These are phyloP conservation scores for Lactarius sp. DNA, from an alignment of 768 basidiomycete species.

Conservation along the genomic window DNA sequence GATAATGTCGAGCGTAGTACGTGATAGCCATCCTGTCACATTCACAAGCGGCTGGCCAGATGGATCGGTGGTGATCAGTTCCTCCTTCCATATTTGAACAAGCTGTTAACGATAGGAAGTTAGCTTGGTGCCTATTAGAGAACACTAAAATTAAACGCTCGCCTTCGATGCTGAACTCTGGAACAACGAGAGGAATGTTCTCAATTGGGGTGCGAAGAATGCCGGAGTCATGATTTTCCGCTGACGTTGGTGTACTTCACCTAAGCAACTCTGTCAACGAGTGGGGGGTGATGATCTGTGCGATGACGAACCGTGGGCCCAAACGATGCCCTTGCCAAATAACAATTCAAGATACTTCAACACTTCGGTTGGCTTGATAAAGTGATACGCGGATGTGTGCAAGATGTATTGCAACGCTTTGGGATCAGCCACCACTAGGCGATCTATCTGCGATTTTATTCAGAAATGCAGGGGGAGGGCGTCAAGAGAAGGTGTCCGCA, in stretches of 20 bases:
- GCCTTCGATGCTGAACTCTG: conserved; percentile 25
- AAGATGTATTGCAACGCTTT: conserved; percentile 6
- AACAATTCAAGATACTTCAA: conserved; percentile 19
- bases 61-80: conserved; percentile 6
- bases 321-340: neutral
- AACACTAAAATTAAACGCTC: neutral
- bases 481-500: too few species aligned
- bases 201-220: too few species aligned
- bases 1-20: conserved; percentile 29
- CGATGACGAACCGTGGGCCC: conserved; percentile 22
- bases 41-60: conserved; percentile 17
- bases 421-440: neutral
- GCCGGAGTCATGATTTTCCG: too few species aligned
- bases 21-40: conserved; percentile 26
- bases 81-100: conserved; percentile 27
- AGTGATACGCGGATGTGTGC: conserved; percentile 30
- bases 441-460: too few species aligned
- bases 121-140: neutral
- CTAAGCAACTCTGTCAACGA: too few species aligned
- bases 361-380: conserved; percentile 9
- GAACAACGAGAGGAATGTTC: conserved; percentile 24
- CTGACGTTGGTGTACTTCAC: too few species aligned
- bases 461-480: too few species aligned
- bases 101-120: conserved; percentile 12
- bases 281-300: conserved; percentile 14